Evolutionary conservation across 2,329 filamentous ascomycete species (phyloP).

Genomic region (Phaeosphaeriaceae sp.): DNA sequence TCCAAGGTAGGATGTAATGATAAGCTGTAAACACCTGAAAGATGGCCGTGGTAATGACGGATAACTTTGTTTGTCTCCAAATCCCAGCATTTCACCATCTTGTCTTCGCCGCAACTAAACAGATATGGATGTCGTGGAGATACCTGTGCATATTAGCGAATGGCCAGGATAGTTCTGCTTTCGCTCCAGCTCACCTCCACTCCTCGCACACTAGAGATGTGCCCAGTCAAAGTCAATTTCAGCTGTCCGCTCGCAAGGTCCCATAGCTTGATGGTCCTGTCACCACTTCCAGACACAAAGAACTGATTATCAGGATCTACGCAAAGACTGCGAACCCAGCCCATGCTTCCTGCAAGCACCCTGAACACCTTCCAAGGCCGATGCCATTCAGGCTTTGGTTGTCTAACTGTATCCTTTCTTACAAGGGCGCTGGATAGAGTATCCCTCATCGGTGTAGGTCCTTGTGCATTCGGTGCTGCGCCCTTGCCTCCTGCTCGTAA

Average conservation of each 20-base stretch:
- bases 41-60: constrained; percentile 89
- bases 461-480: constrained; percentile 61
- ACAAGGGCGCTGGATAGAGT: constrained; percentile 64
- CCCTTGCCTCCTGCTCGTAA: constrained; percentile 56
- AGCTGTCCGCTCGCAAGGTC: constrained; percentile 79
- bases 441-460: constrained; percentile 58
- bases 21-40: constrained; percentile 94
- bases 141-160: constrained; percentile 67
- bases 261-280: constrained; percentile 94
- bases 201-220: constrained; percentile 25
- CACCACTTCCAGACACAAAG: constrained; percentile 95
- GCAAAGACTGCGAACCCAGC: constrained; percentile 77
- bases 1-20: constrained; percentile 94
- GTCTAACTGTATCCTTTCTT: constrained; percentile 67
- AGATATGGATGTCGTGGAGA: constrained; percentile 94
- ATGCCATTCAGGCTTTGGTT: constrained; percentile 90
- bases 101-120: constrained; percentile 97
- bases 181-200: background rate
- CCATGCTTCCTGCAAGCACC: constrained; percentile 94
- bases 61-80: constrained; percentile 96
- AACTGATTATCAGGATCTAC: constrained; percentile 97
- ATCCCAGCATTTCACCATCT: constrained; percentile 99
- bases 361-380: constrained; percentile 97
- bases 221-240: constrained; percentile 39
- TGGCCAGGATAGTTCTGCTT: no score